These are phyloP conservation scores for Wakefieldia striispora DNA, from an alignment of 768 basidiomycete genomes.

Conservation along the genomic window DNA sequence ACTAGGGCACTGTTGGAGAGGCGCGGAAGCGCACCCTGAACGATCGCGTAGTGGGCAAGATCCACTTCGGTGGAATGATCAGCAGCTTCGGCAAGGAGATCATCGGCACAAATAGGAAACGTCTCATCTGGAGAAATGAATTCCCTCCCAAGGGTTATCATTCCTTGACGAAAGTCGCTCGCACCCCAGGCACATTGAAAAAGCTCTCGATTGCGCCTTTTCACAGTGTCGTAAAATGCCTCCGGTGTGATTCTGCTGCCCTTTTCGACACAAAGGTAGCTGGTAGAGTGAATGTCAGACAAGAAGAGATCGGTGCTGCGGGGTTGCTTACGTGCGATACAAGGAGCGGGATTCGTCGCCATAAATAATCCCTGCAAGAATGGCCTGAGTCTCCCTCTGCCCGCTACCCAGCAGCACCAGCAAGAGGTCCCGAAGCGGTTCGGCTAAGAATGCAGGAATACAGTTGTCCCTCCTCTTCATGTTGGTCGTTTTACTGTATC, in stretches of 20 bases:
- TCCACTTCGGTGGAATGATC: slow-evolving; percentile 9
- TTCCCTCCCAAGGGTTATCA: background rate
- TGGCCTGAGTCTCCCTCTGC: background rate
- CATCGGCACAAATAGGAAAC: slow-evolving; percentile 2
- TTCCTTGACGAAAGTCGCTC: slow-evolving; percentile 2
- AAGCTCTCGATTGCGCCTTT: background rate
- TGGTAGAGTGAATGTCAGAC: background rate
- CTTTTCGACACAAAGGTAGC: background rate
- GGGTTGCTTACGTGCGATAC: too few relatives aligned
- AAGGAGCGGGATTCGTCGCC: background rate
- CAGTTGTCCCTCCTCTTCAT: background rate
- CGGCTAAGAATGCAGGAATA: background rate
- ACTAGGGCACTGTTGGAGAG: background rate
- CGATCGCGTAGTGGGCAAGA: background rate
- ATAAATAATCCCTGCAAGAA: too few relatives aligned
- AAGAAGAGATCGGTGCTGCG: too few relatives aligned
- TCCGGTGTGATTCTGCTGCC: background rate
- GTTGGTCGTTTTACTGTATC: slow-evolving; percentile 10
- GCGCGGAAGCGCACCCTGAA: background rate
- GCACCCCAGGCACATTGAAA: slow-evolving; percentile 6
- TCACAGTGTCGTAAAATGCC: background rate
- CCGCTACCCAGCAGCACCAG: slow-evolving; percentile 1
- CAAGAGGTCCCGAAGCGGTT: background rate
- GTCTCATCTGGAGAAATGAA: slow-evolving; percentile 8
- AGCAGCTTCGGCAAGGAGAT: slow-evolving; percentile 7